Conservation (phyloP, 2,329 filamentous ascomycete genomes). For the Ophiostoma ips region DNA sequence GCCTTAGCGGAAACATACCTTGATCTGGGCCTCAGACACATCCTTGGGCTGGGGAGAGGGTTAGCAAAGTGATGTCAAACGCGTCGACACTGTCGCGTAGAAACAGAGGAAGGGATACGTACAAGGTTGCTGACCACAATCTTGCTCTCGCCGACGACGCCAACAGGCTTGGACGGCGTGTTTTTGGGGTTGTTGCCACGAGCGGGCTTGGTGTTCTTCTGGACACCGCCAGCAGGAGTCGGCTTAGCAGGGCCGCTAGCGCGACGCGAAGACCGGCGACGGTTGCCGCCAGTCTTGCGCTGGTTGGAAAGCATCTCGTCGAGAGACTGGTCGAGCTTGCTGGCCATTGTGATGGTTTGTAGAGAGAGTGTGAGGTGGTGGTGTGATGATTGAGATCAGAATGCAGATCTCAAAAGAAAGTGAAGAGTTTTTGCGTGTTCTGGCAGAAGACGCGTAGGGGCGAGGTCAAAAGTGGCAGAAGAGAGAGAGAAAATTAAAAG, state of each 20-base stretch:
- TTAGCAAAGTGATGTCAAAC: constrained; percentile 33
- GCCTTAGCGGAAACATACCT: constrained; percentile 98
- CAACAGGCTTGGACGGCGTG: constrained; percentile 49
- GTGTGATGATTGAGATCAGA: not conserved
- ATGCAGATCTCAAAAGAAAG: not conserved
- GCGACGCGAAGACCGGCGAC: constrained; percentile 36
- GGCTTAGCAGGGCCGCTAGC: constrained; percentile 40
- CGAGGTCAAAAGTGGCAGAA: constrained; percentile 1
- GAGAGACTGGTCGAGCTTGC: constrained; percentile 92
- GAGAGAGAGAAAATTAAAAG: not conserved
- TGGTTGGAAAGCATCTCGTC: constrained; percentile 88
- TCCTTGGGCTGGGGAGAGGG: constrained; percentile 62
- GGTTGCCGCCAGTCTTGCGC: constrained; percentile 39
- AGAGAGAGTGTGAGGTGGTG: not conserved
- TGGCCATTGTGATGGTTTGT: constrained; percentile 52
- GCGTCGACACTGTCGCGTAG: too few relatives aligned
- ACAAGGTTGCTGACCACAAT: constrained; percentile 98
- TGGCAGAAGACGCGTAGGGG: not conserved
- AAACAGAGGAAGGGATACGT: constrained; percentile 28
- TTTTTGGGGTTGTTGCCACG: constrained; percentile 47
- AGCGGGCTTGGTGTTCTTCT: constrained; percentile 56
- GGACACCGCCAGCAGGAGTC: constrained; percentile 71
- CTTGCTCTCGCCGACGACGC: constrained; percentile 66
- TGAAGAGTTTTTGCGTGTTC: not conserved
- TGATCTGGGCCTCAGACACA: constrained; percentile 93